Percentiles rank a stretch among this genome's conserved stretches.
Evolutionary conservation across 2,329 filamentous ascomycete genomes (phyloP).

Genomic region (Hypoxylon sp.): DNA sequence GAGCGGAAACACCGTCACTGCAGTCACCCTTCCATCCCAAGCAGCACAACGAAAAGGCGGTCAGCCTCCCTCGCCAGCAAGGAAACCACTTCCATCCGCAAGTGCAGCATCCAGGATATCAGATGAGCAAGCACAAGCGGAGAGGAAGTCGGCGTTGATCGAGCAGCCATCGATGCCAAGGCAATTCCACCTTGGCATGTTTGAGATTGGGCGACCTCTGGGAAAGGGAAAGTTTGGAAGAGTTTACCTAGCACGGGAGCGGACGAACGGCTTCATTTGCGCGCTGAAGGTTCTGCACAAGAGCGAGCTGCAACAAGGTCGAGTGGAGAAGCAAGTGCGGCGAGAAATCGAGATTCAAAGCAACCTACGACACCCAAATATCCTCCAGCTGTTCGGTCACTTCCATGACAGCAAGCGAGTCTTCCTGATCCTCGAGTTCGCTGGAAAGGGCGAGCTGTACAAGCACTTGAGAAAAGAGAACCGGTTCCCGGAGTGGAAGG

Average conservation of each 20-base stretch:
- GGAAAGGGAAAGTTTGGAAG: slow-evolving; percentile 90
- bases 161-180: slow-evolving; percentile 66
- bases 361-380: slow-evolving; percentile 86
- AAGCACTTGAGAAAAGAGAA: slow-evolving; percentile 83
- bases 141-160: slow-evolving; percentile 62
- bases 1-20: slow-evolving; percentile 68
- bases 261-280: slow-evolving; percentile 81
- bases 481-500: slow-evolving; percentile 85
- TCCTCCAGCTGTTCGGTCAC: slow-evolving; percentile 83
- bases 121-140: slow-evolving; percentile 60
- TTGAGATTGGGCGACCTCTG: slow-evolving; percentile 86
- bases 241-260: slow-evolving; percentile 85
- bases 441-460: slow-evolving; percentile 85
- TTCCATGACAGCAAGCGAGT: slow-evolving; percentile 91
- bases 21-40: slow-evolving; percentile 74
- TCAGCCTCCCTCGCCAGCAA: slow-evolving; percentile 59
- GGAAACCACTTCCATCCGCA: slow-evolving; percentile 58
- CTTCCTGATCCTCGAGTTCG: slow-evolving; percentile 87
- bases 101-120: slow-evolving; percentile 48
- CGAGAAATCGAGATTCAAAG: slow-evolving; percentile 91
- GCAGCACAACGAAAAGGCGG: slow-evolving; percentile 62
- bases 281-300: slow-evolving; percentile 89
- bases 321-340: slow-evolving; percentile 85
- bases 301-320: slow-evolving; percentile 78
- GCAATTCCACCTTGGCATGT: slow-evolving; percentile 89